Evolutionary conservation across 1,284 basidiomycete genomes (phyloP).

Genomic region (Puccinia triticina): DNA sequence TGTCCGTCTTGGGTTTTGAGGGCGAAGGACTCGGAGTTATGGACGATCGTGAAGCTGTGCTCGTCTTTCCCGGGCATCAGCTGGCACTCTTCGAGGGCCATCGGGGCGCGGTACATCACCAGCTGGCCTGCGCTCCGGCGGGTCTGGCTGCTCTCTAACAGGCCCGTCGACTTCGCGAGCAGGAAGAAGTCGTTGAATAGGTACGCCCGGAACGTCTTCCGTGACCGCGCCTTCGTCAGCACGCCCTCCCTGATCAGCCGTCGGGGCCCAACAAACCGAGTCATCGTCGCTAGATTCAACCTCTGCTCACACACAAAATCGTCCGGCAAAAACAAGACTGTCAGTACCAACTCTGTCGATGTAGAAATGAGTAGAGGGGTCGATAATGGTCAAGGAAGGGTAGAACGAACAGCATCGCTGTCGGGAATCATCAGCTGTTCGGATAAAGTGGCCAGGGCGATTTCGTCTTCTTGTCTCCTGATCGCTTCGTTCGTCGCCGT

Average conservation of each 20-base stretch:
- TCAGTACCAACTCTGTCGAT: not conserved
- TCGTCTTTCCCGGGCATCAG: conserved; percentile 26
- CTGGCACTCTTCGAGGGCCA: conserved; percentile 45
- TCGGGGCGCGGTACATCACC: conserved; percentile 47
- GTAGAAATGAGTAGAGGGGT: not conserved
- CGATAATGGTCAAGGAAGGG: not conserved
- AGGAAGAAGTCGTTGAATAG: conserved; percentile 51
- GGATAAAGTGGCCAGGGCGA: conserved; percentile 7
- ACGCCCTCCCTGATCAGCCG: conserved; percentile 37
- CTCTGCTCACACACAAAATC: conserved; percentile 16
- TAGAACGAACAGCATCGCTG: conserved; percentile 34
- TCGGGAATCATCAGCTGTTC: conserved; percentile 42
- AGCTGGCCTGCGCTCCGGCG: not conserved
- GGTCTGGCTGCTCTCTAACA: conserved; percentile 1
- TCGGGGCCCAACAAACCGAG: conserved; percentile 33
- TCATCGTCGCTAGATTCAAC: conserved; percentile 35
- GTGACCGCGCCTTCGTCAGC: conserved; percentile 22
- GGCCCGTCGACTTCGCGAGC: conserved; percentile 5
- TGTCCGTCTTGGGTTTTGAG: conserved; percentile 36
- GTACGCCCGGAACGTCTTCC: conserved; percentile 40
- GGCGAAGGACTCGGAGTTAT: conserved; percentile 23
- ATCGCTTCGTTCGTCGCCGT: conserved; percentile 44
- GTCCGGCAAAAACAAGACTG: too few species aligned
- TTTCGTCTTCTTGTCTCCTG: conserved; percentile 34
- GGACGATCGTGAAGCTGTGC: not conserved